A percentile compares a stretch with the other conserved stretches of the same genome.
phyloP scores from a whole-genome alignment of 805 yeast species.

The Yarrowia divulgata region DNA sequence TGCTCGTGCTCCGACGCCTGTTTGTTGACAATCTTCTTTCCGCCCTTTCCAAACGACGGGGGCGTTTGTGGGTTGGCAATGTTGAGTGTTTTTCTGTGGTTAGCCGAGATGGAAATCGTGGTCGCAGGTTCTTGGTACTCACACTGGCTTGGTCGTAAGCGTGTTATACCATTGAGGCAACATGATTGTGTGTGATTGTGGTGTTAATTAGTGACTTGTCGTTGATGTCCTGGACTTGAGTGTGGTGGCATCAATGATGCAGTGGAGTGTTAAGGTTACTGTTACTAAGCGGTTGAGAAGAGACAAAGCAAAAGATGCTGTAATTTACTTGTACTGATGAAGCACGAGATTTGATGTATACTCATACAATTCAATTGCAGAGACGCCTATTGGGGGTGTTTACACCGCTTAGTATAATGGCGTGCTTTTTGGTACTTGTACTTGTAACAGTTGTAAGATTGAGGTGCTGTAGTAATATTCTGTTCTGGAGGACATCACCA shows the following conservation, averaged over 20 bases:
- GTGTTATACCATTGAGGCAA: constrained; percentile 33
- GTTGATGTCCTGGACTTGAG: constrained; percentile 2
- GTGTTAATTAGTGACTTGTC: constrained; percentile 2
- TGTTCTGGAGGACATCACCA: too few relatives aligned
- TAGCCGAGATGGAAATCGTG: background rate
- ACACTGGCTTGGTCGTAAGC: constrained; percentile 29
- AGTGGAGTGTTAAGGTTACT: background rate
- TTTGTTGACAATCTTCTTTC: constrained; percentile 35
- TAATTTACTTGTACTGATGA: too few relatives aligned
- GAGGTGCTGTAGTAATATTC: too few relatives aligned
- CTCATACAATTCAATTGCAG: too few relatives aligned
- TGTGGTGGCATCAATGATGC: constrained; percentile 24
- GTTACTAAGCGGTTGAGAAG: too few relatives aligned
- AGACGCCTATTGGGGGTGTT: too few relatives aligned
- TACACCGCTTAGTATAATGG: too few relatives aligned
- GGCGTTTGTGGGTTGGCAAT: constrained; percentile 26
- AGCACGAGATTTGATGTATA: too few relatives aligned
- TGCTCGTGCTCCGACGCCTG: constrained; percentile 42
- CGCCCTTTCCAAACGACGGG: constrained; percentile 24
- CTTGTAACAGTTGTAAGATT: too few relatives aligned
- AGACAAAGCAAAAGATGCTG: too few relatives aligned
- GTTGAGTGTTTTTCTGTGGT: constrained; percentile 17
- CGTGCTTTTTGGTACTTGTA: too few relatives aligned
- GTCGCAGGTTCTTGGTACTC: background rate
- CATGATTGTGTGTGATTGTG: background rate